Evolutionary conservation across 495 filamentous ascomycete species (phyloP), one percentile per base, ranked within the genome.

Genomic region (Cercophora sp.): DNA sequence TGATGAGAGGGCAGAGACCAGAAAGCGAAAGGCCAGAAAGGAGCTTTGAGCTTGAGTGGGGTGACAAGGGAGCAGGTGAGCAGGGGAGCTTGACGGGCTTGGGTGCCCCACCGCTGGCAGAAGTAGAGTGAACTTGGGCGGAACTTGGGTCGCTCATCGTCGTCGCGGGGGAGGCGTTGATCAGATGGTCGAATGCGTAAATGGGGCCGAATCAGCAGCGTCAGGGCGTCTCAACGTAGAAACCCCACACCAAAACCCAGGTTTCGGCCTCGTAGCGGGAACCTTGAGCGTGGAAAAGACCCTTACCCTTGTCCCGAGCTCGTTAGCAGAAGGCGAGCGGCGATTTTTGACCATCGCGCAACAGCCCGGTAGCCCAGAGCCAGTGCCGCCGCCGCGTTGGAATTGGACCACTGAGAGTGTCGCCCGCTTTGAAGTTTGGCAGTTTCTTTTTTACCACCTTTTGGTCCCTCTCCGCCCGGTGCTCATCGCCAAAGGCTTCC

Each of bases 401-500:
- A 31, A 25, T 43, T 43, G 40, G 40, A 43, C 40, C 40, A 43
- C 23, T 43, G 46, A 26, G 29, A 35, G 19, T 32, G 46, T 32
- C 16, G 48, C 48, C 48, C 48, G 36, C 48, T 51, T 47, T 51
- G 53, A 15, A 35, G 25, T 29, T 26, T 41, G 48, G 48, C 31
- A 41, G 32, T 40, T 48, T 52, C 42, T 48, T 52, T 57, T 34
- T 25, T 47, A 15, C n/a, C 19, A 25, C 34, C 13, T 29, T 35
- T 23, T 32, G 24, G 24, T 41, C 15, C 37, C 32, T 51, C 35
- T 40, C 37, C 35, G 24, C 48, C 32, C 35, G 34, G 42, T 40
- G 46, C 49, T 34, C 37, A 49, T 48, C 44, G 20, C 45, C 51
- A 48, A 54, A 48, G 50, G 37, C 48, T 58, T 43, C 51, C 42